A percentile compares a stretch with the other conserved stretches of the same genome.
Conservation (phyloP, 805 yeast species). For the Pichia cabralensis region DNA sequence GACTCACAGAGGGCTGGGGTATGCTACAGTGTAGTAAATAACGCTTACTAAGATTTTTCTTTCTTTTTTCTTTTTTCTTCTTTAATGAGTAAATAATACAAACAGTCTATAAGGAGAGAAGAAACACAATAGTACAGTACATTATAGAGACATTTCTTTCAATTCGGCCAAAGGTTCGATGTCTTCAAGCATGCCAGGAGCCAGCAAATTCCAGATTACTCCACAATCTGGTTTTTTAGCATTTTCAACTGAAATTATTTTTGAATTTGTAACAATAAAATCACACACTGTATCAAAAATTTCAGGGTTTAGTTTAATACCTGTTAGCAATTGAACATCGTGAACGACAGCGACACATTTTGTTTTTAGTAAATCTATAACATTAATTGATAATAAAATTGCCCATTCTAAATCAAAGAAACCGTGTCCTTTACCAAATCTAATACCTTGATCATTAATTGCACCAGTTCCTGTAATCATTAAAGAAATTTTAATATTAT, state of each 20-base stretch:
- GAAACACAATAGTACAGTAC: too few species aligned
- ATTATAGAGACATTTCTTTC: slow-evolving; percentile 2
- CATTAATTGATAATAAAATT: slow-evolving; percentile 20
- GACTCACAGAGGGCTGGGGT: too few species aligned
- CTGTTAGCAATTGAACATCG: slow-evolving; percentile 22
- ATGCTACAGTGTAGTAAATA: too few species aligned
- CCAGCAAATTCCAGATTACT: slow-evolving; percentile 21
- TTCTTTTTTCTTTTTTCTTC: too few species aligned
- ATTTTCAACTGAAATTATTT: slow-evolving; percentile 11
- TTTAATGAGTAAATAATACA: too few species aligned
- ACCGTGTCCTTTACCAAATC: slow-evolving; percentile 27
- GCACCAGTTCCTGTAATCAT: slow-evolving; percentile 27
- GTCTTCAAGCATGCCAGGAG: slow-evolving; percentile 19
- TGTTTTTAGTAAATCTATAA: slow-evolving; percentile 13
- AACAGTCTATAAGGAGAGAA: too few species aligned
- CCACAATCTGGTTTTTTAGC: slow-evolving; percentile 21
- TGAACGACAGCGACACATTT: slow-evolving; percentile 24
- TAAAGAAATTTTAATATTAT: slow-evolving; percentile 13
- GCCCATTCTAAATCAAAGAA: slow-evolving; percentile 26
- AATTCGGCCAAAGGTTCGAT: slow-evolving; percentile 23
- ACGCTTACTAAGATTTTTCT: too few species aligned
- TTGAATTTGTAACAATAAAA: slow-evolving; percentile 20
- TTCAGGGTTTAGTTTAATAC: slow-evolving; percentile 19
- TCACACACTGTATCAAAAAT: slow-evolving; percentile 25
- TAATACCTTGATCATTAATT: slow-evolving; percentile 21